phyloP scores from a whole-genome alignment of 306 rosid species.

The Bauhinia variegata region DNA sequence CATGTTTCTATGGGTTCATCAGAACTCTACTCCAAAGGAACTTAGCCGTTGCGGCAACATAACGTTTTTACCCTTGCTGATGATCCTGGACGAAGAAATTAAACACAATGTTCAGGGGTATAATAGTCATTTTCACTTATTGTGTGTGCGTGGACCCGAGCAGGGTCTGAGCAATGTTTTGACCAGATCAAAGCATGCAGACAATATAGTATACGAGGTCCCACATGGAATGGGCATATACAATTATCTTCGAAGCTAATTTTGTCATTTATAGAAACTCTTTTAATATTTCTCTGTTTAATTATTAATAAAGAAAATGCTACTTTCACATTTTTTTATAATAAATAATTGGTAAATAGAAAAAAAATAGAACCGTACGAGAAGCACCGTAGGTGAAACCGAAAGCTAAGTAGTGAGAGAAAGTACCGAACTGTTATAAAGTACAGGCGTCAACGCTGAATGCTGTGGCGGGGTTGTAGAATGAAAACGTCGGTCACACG shows the following conservation, averaged over 20 bases:
- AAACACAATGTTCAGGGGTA: not conserved
- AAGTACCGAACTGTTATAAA: not conserved
- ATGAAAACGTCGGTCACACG: slow-evolving; percentile 77
- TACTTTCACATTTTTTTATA: no score
- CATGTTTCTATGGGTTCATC: not conserved
- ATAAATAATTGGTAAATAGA: not conserved
- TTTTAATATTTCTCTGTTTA: no score
- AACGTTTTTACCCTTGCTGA: not conserved
- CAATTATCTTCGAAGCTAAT: not conserved
- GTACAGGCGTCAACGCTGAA: slow-evolving; percentile 33
- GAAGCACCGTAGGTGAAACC: slow-evolving; percentile 1
- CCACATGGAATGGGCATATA: slow-evolving; percentile 26
- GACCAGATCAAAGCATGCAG: not conserved
- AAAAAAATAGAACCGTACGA: not conserved
- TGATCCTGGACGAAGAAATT: not conserved
- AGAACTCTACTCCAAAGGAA: not conserved
- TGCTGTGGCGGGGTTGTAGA: slow-evolving; percentile 34
- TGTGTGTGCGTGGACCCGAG: not conserved
- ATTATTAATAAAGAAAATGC: no score
- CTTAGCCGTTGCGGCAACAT: not conserved
- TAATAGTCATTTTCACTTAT: not conserved
- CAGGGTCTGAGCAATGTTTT: not conserved
- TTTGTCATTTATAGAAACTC: slow-evolving; percentile 21
- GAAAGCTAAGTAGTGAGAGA: not conserved
- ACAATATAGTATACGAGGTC: not conserved